Base-by-base conservation (phyloP, 2,329 filamentous ascomycete genomes). In the Rhynchosporium graminicola region DNA sequence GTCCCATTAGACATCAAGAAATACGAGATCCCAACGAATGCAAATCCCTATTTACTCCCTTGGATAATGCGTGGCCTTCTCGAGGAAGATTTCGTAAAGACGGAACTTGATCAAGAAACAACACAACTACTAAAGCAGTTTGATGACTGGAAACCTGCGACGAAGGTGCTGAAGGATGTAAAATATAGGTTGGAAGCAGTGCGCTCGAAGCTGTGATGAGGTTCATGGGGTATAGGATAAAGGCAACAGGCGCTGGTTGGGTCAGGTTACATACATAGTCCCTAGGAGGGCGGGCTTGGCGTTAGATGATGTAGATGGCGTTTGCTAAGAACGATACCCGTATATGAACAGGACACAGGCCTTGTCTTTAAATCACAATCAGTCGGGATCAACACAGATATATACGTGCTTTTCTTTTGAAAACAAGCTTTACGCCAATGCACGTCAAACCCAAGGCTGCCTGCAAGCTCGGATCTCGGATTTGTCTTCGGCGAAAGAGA, bases 21-120 rank as follows among this genome's bases (percentile, higher is more conserved):
- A 65, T 82, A 83, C 64, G 80, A 81, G 60, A 71, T 74, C 8
- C 70, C 66, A 69, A 85, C 33, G 72, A 83, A 62, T 78, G 61
- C 87, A 15, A 98, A 97, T 71, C 94, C 94, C 0, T 98, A 94
- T 72, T 88, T 95, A 60, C 79, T 99, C 13, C 95, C 95, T 0
- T 99, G 96, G 88, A 94, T 95, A 42, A 95, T 99, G 87, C 86
- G 95, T 7, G 95, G 95, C 0, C 78, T 99, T 62, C 78, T 99
- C 2, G 95, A 98, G 74, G 95, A 99, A 75, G 89, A 95, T 20
- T 87, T 92, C 71, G 94, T 98, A 29, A 92, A 90, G 75, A 90
- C 86, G 28, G 90, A 96, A 73, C 78, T 96, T 20, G 85, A 85
- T 38, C 77, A 82, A 1, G 95, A 99, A 77, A 92, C 91, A 6